Conservation (phyloP, 768 basidiomycete species). For the Lentinula edodes region DNA sequence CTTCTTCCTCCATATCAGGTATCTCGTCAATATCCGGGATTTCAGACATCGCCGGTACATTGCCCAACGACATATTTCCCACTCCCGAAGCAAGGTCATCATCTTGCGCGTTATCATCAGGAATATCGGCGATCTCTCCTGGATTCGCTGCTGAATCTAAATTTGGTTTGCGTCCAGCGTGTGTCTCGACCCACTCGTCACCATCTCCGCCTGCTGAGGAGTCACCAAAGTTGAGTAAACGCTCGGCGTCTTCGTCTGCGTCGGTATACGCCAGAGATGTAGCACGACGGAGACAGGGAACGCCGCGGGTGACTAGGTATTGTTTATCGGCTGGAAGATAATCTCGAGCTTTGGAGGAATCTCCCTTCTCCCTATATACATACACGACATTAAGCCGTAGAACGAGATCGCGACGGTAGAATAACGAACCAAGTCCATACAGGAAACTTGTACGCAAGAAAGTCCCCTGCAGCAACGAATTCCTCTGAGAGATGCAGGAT, state of each 20-base stretch:
- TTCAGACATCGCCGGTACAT: conserved; percentile 32
- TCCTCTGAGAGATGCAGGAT: conserved; percentile 57
- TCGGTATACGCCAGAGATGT: conserved; percentile 91
- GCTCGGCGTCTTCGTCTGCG: conserved; percentile 94
- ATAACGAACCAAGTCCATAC: conserved; percentile 88
- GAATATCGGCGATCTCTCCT: conserved; percentile 77
- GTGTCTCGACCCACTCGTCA: conserved; percentile 99
- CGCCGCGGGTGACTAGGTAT: conserved; percentile 91
- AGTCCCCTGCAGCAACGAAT: conserved; percentile 97
- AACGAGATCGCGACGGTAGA: conserved; percentile 1
- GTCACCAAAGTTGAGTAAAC: conserved; percentile 79
- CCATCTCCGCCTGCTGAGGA: conserved; percentile 49
- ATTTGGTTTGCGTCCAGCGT: conserved; percentile 66
- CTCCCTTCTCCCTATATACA: conserved; percentile 81
- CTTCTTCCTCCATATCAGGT: conserved; percentile 98
- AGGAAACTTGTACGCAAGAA: conserved; percentile 95
- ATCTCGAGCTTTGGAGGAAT: conserved; percentile 77
- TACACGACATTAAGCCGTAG: conserved; percentile 5
- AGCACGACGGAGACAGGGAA: conserved; percentile 94
- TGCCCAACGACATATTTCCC: conserved; percentile 38
- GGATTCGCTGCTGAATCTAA: conserved; percentile 51
- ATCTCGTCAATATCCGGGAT: conserved; percentile 97
- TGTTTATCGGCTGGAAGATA: conserved; percentile 96
- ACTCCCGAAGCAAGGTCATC: conserved; percentile 40
- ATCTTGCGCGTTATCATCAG: conserved; percentile 62